Evolutionary conservation across 2,329 filamentous ascomycete genomes (phyloP), one percentile per base, ranked within the genome.

Genomic region (Fusarium scirpi): DNA sequence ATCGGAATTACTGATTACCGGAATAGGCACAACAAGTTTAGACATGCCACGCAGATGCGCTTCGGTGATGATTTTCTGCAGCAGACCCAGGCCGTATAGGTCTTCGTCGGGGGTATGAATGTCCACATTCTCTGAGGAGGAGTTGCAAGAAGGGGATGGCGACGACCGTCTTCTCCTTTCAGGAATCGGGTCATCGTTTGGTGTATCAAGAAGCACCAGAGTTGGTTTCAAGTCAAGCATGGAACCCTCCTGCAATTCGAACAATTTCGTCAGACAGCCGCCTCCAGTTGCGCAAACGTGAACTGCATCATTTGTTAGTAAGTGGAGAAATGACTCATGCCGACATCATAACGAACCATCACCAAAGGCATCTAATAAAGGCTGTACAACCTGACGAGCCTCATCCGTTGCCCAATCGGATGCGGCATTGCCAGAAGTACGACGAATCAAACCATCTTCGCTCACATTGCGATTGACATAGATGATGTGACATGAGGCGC

Each of bases 11-110:
- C 79, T 82, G 69, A 89, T 83, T 57, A 90, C 76, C 22, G 87
- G 85, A 29, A 90, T 84, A 5, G 87, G 85, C 16, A 89, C 83
- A 24, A 89, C 82, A 8, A 89, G 81, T 72, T 85, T 88, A 18
- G 86, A 85, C 51, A 88, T 80, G 71, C 84, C 87, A 60, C 86
- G 83, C 40, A 88, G 76, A 64, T 87, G 86, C 6, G 86, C 85
- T 70, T 89, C 87, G 24, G 86, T 87, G 30, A 88, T 84, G 45
- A 90, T 84, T 61, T 85, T 85, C 66, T 88, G 85, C 55, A 90
- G 75, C 48, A 90, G 77, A 56, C 81, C 81, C 51, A 89, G 75
- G 12, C 87, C 87, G 70, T 89, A 89, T 3, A 87, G 76, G 45
- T 88, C 85, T 57, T 84, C 85, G 53, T 83, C 80, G 1, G 81